A percentile compares a stretch with the other conserved stretches of the same genome.
Conservation (phyloP, 75 land plant genomes). For the Larix kaempferi region DNA sequence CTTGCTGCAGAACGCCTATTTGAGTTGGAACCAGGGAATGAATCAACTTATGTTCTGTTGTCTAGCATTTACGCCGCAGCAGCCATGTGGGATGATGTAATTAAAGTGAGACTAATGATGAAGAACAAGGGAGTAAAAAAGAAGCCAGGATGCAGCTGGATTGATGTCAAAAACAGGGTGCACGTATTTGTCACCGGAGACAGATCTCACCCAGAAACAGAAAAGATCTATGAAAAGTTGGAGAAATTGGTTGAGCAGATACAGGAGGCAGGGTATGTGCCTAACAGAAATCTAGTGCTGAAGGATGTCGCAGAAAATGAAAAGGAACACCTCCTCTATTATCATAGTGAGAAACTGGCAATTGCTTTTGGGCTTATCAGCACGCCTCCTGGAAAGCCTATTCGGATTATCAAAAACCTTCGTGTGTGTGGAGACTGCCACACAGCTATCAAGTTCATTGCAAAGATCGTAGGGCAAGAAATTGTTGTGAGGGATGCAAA, state of each 20-base stretch:
- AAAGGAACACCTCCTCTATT: neutral
- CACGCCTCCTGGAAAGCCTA: neutral
- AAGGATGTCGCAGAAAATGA: slow-evolving; percentile 14
- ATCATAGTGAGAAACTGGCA: slow-evolving; percentile 17
- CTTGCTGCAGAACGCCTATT: slow-evolving; percentile 8
- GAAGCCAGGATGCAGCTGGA: slow-evolving; percentile 13
- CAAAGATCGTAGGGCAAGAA: neutral
- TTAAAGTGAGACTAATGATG: slow-evolving; percentile 7
- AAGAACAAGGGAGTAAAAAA: slow-evolving; percentile 1
- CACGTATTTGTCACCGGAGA: slow-evolving; percentile 25
- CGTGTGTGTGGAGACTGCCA: slow-evolving; percentile 10
- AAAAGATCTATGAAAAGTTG: slow-evolving; percentile 15
- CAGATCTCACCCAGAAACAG: slow-evolving; percentile 14
- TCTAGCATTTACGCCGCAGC: slow-evolving; percentile 13
- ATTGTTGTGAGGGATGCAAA: slow-evolving; percentile 3
- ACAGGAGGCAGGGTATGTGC: slow-evolving; percentile 13
- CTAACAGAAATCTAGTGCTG: slow-evolving; percentile 9
- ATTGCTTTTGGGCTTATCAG: slow-evolving; percentile 19
- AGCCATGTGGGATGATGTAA: slow-evolving; percentile 6
- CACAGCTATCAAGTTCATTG: slow-evolving; percentile 9
- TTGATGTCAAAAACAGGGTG: slow-evolving; percentile 11
- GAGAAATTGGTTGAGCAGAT: slow-evolving; percentile 1
- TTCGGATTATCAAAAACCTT: slow-evolving; percentile 9
- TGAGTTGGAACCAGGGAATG: slow-evolving; percentile 14
- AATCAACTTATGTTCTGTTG: slow-evolving; percentile 6